Conservation (phyloP, 345 rosid genomes). For the Geranium rotundifolium region DNA sequence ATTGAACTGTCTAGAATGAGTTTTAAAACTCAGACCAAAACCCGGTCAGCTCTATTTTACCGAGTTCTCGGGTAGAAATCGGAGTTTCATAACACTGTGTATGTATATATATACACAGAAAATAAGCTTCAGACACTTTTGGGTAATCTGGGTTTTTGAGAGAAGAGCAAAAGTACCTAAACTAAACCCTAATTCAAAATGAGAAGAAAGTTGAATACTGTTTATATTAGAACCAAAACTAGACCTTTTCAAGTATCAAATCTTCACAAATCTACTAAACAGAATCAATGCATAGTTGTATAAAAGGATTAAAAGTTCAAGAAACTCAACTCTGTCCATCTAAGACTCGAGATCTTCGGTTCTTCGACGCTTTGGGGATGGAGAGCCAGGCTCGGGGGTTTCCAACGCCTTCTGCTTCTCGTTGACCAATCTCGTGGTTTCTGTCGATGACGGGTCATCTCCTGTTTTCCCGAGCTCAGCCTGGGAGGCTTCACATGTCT, state of each 20-base stretch:
- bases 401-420: constrained; percentile 19
- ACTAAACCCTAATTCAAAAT: not conserved
- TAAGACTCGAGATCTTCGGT: not conserved
- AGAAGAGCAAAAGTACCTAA: not conserved
- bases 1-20: too few species aligned
- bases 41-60: too few species aligned
- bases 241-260: too few species aligned
- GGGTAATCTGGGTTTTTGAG: too few species aligned
- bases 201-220: not conserved
- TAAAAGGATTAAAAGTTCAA: not conserved
- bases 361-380: constrained; percentile 46
- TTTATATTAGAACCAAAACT: not conserved
- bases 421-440: not conserved
- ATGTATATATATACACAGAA: too few species aligned
- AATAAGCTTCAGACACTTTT: not conserved
- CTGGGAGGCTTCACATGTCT: constrained; percentile 5
- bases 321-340: not conserved
- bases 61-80: too few species aligned
- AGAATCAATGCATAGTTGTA: not conserved
- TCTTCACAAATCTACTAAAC: not conserved
- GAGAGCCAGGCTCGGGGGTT: constrained; percentile 23
- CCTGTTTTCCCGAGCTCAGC: constrained; percentile 16
- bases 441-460: not conserved
- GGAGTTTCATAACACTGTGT: too few species aligned
- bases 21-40: too few species aligned